These are phyloP conservation scores for Cadophora sp. DNA, from an alignment of 2,329 filamentous ascomycete genomes.

Conservation along the genomic window DNA sequence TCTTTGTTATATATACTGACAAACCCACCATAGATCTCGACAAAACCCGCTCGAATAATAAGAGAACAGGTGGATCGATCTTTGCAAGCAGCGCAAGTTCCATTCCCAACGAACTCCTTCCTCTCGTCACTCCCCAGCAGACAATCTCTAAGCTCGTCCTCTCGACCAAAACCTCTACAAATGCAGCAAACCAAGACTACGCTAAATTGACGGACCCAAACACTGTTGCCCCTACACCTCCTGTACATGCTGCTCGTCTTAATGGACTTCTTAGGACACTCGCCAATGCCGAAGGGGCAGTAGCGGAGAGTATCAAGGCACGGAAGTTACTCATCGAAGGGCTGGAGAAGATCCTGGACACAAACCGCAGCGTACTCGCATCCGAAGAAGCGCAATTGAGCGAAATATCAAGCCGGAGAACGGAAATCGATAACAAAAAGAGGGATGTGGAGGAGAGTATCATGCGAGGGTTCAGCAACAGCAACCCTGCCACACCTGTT, in stretches of 20 bases:
- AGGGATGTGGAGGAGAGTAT: conserved; percentile 90
- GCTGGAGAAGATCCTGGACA: conserved; percentile 81
- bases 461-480: conserved; percentile 77
- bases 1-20: background rate
- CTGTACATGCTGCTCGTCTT: conserved; percentile 89
- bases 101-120: conserved; percentile 77
- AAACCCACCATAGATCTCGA: conserved; percentile 61
- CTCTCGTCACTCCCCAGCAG: conserved; percentile 77
- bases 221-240: conserved; percentile 75
- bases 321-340: conserved; percentile 78
- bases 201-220: conserved; percentile 80
- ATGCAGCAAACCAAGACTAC: conserved; percentile 80
- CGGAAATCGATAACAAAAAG: conserved; percentile 80
- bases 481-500: conserved; percentile 57
- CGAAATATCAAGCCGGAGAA: conserved; percentile 70
- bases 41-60: conserved; percentile 61
- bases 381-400: conserved; percentile 72
- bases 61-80: conserved; percentile 70
- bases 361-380: conserved; percentile 72
- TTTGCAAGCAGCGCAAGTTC: conserved; percentile 65
- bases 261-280: conserved; percentile 89
- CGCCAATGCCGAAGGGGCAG: conserved; percentile 85
- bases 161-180: conserved; percentile 69
- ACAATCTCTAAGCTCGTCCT: conserved; percentile 75
- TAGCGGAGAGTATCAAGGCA: conserved; percentile 88